Evolutionary conservation across 176 grass and related monocot genomes (phyloP).

Genomic region (Dendrocalamus sinicus): DNA sequence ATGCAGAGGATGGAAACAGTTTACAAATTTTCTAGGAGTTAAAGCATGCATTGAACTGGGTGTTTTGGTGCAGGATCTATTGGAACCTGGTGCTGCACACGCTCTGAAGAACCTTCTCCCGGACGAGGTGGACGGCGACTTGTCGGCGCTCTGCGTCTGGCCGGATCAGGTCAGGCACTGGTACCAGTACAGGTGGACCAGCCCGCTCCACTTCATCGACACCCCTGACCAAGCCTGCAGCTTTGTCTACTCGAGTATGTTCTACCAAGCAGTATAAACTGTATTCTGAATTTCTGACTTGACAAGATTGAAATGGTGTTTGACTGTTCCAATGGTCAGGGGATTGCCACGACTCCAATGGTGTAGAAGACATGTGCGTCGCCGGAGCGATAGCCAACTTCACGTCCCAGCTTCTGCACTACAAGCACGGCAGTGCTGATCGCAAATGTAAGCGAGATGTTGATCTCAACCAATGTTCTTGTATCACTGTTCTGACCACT

Average conservation of each 20-base stretch:
- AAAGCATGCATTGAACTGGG: neutral
- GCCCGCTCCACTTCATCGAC: slow-evolving; percentile 88
- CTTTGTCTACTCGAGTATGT: slow-evolving; percentile 74
- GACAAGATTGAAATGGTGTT: neutral
- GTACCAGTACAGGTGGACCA: slow-evolving; percentile 77
- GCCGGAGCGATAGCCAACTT: slow-evolving; percentile 88
- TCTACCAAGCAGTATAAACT: neutral
- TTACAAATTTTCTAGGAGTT: neutral
- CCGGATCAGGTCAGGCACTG: slow-evolving; percentile 83
- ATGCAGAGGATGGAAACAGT: neutral
- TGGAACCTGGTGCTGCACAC: slow-evolving; percentile 67
- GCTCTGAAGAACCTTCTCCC: slow-evolving; percentile 74
- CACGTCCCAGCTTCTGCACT: slow-evolving; percentile 79
- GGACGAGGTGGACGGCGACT: slow-evolving; percentile 65
- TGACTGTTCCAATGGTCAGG: slow-evolving; percentile 30
- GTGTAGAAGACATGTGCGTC: slow-evolving; percentile 71
- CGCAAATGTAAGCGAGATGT: slow-evolving; percentile 56
- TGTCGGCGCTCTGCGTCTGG: slow-evolving; percentile 80
- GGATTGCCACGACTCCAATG: slow-evolving; percentile 71
- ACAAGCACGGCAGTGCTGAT: slow-evolving; percentile 72
- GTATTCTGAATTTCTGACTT: neutral
- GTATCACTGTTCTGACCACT: neutral
- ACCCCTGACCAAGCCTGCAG: slow-evolving; percentile 81
- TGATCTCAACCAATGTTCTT: neutral
- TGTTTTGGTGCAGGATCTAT: slow-evolving; percentile 46